phyloP scores from a whole-genome alignment of 352 stramenopile genomes.

The Aphanomyces invadans region DNA sequence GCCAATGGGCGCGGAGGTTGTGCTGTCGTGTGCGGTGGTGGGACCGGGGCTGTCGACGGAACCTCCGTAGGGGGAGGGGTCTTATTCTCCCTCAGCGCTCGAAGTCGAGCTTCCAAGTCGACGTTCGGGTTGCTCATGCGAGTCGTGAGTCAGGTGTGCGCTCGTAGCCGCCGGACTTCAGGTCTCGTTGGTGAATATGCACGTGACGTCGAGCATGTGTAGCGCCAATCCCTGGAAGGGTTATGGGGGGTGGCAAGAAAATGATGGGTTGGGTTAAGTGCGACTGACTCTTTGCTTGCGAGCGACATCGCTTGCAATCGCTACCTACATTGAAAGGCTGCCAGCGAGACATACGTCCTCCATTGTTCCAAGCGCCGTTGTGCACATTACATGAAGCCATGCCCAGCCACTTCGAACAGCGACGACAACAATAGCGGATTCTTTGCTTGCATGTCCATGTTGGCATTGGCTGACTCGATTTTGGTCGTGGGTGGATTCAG shows the following conservation, averaged over 20 bases:
- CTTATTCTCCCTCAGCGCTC: slow-evolving; percentile 12
- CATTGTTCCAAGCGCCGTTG: too few relatives aligned
- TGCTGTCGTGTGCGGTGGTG: background rate
- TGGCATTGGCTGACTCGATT: background rate
- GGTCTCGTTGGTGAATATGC: too few relatives aligned
- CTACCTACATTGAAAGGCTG: too few relatives aligned
- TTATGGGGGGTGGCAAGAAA: background rate
- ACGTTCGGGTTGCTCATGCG: slow-evolving; percentile 11
- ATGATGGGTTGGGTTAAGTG: too few relatives aligned
- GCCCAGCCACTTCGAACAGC: too few relatives aligned
- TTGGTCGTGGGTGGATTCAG: background rate
- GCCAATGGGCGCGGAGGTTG: background rate
- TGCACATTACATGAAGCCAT: too few relatives aligned
- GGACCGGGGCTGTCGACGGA: background rate
- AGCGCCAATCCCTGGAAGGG: background rate
- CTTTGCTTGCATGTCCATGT: too few relatives aligned
- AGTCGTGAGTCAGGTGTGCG: background rate
- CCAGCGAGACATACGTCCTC: too few relatives aligned
- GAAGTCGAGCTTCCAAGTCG: slow-evolving; percentile 11
- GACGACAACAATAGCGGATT: too few relatives aligned
- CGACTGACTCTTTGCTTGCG: too few relatives aligned
- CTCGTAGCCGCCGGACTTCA: background rate
- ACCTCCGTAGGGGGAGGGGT: background rate
- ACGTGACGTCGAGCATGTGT: background rate
- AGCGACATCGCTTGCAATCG: too few relatives aligned